These are phyloP conservation scores for Vigna trinervia DNA, from an alignment of 306 rosid genomes.

Conservation along the genomic window DNA sequence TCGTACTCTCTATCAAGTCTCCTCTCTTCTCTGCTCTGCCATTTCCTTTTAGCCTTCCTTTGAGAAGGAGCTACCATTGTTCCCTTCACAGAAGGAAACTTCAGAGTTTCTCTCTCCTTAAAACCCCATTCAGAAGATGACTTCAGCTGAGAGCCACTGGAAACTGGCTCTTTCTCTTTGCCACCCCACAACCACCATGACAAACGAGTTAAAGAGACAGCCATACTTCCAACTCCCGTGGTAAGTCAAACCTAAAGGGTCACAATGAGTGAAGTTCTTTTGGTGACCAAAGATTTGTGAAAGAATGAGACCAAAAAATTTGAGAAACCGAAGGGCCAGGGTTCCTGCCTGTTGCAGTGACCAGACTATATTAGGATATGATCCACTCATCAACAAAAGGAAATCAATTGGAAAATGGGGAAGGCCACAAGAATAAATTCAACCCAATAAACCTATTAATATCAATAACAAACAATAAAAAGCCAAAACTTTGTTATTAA, in stretches of 20 bases:
- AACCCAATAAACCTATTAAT: conserved; percentile 45
- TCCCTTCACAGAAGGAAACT: conserved; percentile 63
- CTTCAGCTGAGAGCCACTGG: conserved; percentile 57
- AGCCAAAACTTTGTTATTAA: neutral
- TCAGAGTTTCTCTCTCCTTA: conserved; percentile 67
- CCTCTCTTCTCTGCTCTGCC: conserved; percentile 80
- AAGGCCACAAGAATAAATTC: conserved; percentile 39
- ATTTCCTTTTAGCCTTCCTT: conserved; percentile 65
- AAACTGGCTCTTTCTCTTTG: conserved; percentile 71
- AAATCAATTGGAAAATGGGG: conserved; percentile 33
- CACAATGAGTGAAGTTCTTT: conserved; percentile 35
- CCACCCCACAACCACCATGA: conserved; percentile 80
- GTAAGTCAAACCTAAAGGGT: conserved; percentile 28
- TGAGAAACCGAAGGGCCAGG: conserved; percentile 54
- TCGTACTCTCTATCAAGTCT: conserved; percentile 78
- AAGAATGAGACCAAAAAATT: conserved; percentile 44
- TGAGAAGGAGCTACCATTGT: conserved; percentile 58
- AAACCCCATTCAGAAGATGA: conserved; percentile 67
- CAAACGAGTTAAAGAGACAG: conserved; percentile 73
- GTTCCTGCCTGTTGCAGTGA: conserved; percentile 74
- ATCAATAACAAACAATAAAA: conserved; percentile 38
- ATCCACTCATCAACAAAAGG: conserved; percentile 48
- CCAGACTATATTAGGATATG: conserved; percentile 69
- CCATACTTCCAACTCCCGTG: conserved; percentile 58
- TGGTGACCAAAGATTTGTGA: conserved; percentile 38